Evolutionary conservation across 164 flowering plant species (phyloP), one percentile per base, ranked within the genome.

Genomic region (Pachysandra terminalis): DNA sequence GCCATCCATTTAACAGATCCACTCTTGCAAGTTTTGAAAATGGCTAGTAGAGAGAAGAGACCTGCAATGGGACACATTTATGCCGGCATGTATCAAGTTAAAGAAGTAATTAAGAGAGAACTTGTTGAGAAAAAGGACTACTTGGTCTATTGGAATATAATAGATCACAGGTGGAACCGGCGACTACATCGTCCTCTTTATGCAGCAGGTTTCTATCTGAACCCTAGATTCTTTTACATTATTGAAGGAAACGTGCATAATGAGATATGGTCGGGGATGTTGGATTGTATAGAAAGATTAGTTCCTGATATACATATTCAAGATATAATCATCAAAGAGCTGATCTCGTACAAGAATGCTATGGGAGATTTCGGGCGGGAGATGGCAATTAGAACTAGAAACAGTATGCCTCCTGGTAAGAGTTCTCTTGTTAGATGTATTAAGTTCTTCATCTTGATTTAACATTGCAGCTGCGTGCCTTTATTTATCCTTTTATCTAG

Each of bases 291-390:
- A 71, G 98, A 94, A 76, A 88, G 83, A 71, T 73, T 94, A 71
- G 88, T 91, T 68, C 85, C 93, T 67, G 98, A 94, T 60, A 78
- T 74, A 12, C 80, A 74, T 60, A 67, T 83, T 32, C 97, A 90
- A 75, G 98, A 91, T 74, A 84, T 82, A 73, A 90, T 90, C 67
- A 81, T 81, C 74, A 91, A 81, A 80, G 98, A 94, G 78, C 68
- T 87, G 27, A 86, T 75, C 54, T 77, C 79, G 23, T 90, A 94
- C 82, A 89, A 83, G 79, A 84, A 80, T 68, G 89, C 86, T 69
- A 73, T 55, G 24, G 97, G 98, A 53, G 97, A 90, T 79, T 87
- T 94, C 72, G 96, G 97, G 17, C 80, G 98, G 66, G 87, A 89
- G 80, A 90, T 88, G 88, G 91, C 97, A 35, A 73, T 84, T 55